Evolutionary conservation across 2,329 filamentous ascomycete genomes (phyloP).

Genomic region (Verticillium klebahnii): DNA sequence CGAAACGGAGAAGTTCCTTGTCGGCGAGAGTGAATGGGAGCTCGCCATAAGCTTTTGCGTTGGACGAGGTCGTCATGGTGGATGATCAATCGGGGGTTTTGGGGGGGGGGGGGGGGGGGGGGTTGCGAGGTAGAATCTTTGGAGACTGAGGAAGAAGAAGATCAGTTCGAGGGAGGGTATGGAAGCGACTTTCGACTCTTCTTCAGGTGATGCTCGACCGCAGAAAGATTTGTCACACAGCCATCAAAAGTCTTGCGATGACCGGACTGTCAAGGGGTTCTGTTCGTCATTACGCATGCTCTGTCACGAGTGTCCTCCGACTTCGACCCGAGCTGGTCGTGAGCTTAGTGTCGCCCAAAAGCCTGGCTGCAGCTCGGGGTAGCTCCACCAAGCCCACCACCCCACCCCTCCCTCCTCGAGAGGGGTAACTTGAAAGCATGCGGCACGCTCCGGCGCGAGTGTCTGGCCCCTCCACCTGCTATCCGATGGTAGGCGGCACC

Average conservation of each 20-base stretch:
- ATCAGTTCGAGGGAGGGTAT: not conserved
- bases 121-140: too few species aligned
- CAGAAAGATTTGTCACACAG: not conserved
- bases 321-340: not conserved
- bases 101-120: not conserved
- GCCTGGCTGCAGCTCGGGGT: not conserved
- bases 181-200: not conserved
- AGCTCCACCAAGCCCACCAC: not conserved
- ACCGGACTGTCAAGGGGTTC: not conserved
- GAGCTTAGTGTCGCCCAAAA: not conserved
- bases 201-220: not conserved
- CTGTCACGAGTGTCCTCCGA: not conserved
- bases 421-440: not conserved
- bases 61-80: not conserved
- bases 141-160: not conserved
- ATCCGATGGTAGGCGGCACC: too few species aligned
- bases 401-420: not conserved
- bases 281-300: not conserved
- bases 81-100: not conserved
- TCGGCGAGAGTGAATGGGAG: constrained; percentile 40
- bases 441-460: not conserved
- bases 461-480: not conserved
- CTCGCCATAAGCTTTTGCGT: not conserved
- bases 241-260: not conserved
- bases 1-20: constrained; percentile 39